Percentiles rank a stretch among this genome's conserved stretches.
Evolutionary conservation across 495 filamentous ascomycete species (phyloP).

Genomic region (Penicillium nucicola): DNA sequence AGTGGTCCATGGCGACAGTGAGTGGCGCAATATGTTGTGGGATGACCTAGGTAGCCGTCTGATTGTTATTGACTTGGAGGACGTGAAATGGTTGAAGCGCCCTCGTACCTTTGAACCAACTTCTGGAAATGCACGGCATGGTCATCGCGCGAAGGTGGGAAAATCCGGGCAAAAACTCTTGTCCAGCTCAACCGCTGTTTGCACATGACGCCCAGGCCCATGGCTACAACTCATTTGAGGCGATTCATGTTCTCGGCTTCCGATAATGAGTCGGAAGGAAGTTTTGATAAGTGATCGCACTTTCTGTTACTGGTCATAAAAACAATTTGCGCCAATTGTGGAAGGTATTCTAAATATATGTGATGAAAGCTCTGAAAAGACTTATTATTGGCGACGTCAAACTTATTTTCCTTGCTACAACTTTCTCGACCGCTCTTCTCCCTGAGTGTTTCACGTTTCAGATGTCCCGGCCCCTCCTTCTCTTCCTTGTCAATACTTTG

Average conservation of each 20-base stretch:
- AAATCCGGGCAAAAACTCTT: too few relatives aligned
- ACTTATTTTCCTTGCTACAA: slow-evolving; percentile 1
- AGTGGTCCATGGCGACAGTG: slow-evolving; percentile 15
- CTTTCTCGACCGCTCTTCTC: background rate
- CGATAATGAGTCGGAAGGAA: too few relatives aligned
- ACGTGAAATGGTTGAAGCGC: slow-evolving; percentile 17
- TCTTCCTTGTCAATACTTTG: background rate
- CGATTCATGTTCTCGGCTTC: too few relatives aligned
- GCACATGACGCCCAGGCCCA: too few relatives aligned
- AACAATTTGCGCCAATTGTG: background rate
- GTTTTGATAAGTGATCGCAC: too few relatives aligned
- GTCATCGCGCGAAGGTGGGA: background rate
- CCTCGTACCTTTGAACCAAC: background rate
- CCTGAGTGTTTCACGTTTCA: background rate
- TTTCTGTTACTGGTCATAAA: background rate
- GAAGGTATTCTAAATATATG: background rate
- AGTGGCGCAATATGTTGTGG: too few relatives aligned
- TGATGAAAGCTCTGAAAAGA: slow-evolving; percentile 9
- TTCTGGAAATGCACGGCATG: slow-evolving; percentile 6
- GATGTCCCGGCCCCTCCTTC: background rate
- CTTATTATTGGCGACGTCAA: slow-evolving; percentile 5
- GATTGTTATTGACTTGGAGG: slow-evolving; percentile 23
- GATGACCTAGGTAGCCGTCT: slow-evolving; percentile 6
- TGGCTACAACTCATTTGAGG: too few relatives aligned
- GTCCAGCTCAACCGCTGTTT: too few relatives aligned